Base-by-base conservation (phyloP, 306 rosid genomes). In the Dryas octopetala region DNA sequence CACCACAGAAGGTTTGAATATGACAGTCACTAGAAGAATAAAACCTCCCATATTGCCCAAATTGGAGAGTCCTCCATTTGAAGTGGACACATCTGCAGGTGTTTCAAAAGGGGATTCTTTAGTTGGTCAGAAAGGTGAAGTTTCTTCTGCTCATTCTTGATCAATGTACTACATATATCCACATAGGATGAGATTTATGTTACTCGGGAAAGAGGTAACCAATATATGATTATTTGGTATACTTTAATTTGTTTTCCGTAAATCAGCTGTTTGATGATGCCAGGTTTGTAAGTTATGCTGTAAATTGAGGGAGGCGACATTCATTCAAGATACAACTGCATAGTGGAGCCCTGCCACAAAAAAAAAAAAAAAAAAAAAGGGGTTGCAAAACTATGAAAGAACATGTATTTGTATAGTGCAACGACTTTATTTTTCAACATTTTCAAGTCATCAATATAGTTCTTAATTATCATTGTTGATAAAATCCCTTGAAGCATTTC, bases 1-100 rank as follows among this genome's bases (percentile, higher is more conserved):
- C 85, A 95, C 99, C 4, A 95, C 96, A 61, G 84, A 88, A 75
- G 99, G 99, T 63, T 83, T 95, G 86, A 86, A 80, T 64, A 95
- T 95, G 97, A 90, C 97, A 0, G 93, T 95, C 43, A 85, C 97
- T 0, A 86, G 79, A 83, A 89, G 97, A 86, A 86, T 77, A 74
- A 88, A 89, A 80, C 96, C 97, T 76, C 92, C 91, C 12, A 80
- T 89, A 46, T 82, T 92, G 49, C 97, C 97, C 72, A 77, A 89
- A 15, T 79, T 95, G 83, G 93, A 89, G 62, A 80, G 66, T 81
- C 76, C 93, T 10, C 58, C 83, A 43, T 48, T 84, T 75, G 87
- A 76, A 43, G 84, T 63, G 48, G 92, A 87, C 83, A 60, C 88
- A 73, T 81, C 96, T 57, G 47, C 43, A 1, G 79, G 78, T 66